Evolutionary conservation across 192 early-diverging fungal genomes (phyloP).

Genomic region (Rhizophagus sp.): DNA sequence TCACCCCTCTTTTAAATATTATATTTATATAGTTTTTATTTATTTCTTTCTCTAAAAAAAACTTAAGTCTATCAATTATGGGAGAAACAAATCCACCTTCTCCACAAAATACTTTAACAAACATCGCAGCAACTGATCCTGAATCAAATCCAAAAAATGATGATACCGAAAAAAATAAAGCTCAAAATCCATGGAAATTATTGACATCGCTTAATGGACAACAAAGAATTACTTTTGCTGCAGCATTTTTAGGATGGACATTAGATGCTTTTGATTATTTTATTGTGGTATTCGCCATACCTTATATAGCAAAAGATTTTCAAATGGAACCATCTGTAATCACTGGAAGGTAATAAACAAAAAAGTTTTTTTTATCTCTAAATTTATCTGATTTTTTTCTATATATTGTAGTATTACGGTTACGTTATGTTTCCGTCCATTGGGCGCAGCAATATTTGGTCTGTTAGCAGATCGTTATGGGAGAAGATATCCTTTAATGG

Average conservation of each 20-base stretch:
- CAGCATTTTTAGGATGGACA: slow-evolving; percentile 70
- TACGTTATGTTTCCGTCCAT: slow-evolving; percentile 67
- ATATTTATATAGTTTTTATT: not conserved
- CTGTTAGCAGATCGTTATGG: slow-evolving; percentile 66
- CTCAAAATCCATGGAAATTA: slow-evolving; percentile 16
- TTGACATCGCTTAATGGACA: not conserved
- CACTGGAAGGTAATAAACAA: slow-evolving; percentile 37
- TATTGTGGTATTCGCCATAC: slow-evolving; percentile 56
- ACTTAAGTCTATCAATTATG: not conserved
- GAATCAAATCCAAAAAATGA: not conserved
- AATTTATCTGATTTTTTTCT: not conserved
- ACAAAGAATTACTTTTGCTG: not conserved
- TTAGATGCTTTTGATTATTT: slow-evolving; percentile 76
- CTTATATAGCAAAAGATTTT: slow-evolving; percentile 59
- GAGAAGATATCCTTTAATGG: slow-evolving; percentile 67
- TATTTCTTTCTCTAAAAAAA: not conserved
- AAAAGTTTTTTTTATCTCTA: not conserved
- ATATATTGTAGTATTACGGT: slow-evolving; percentile 57
- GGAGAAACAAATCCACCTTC: not conserved
- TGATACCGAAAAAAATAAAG: not conserved
- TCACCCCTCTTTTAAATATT: not conserved
- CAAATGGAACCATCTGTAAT: slow-evolving; percentile 53
- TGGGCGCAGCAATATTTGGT: slow-evolving; percentile 76
- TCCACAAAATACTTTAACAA: not conserved
- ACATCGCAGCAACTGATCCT: not conserved